A percentile compares a stretch with the other conserved stretches of the same genome.
phyloP scores from a whole-genome alignment of 331 rosid genomes.

The Spiraea crenata region DNA sequence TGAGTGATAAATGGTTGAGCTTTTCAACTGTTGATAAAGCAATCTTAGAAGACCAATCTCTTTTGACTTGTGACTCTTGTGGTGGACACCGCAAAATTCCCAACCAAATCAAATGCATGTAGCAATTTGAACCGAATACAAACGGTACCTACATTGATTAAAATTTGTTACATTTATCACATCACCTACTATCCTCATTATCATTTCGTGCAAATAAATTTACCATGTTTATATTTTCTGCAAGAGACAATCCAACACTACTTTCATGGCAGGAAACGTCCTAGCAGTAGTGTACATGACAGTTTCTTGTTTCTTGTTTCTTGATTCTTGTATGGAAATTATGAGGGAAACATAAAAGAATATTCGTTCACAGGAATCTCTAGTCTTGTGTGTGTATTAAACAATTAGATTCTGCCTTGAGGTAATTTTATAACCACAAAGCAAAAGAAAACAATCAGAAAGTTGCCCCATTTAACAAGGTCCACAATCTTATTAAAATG shows the following conservation, averaged over 20 bases:
- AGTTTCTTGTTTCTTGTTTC: too few relatives aligned
- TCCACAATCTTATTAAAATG: neutral
- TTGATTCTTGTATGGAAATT: neutral
- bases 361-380: neutral
- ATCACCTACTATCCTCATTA: too few relatives aligned
- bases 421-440: neutral
- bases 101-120: neutral
- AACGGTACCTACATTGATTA: too few relatives aligned
- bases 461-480: neutral
- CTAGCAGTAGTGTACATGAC: too few relatives aligned
- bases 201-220: too few relatives aligned
- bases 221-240: too few relatives aligned
- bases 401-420: neutral
- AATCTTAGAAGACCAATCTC: neutral
- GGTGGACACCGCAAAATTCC: neutral
- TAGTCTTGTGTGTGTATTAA: neutral
- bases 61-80: neutral
- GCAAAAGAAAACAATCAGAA: neutral
- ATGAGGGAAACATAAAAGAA: neutral
- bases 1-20: neutral
- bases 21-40: neutral
- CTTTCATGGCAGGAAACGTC: too few relatives aligned
- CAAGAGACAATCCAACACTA: too few relatives aligned
- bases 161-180: too few relatives aligned
- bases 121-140: too few relatives aligned